Base-by-base conservation (phyloP, 495 filamentous ascomycete species). In the Aspergillus taichungensis region DNA sequence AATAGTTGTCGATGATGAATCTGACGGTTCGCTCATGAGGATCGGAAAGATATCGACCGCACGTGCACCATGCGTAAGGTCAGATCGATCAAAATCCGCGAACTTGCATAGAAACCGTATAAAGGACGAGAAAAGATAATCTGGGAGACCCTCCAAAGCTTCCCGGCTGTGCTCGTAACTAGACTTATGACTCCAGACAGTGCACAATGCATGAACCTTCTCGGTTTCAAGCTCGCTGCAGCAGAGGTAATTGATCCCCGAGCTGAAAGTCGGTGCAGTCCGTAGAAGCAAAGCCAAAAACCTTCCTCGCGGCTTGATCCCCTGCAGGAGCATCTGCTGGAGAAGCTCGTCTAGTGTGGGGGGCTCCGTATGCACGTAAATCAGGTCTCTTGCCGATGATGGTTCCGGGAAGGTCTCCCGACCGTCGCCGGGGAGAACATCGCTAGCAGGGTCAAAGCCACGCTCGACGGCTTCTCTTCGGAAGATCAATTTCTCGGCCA, bases 401-500 rank as follows among this genome's bases (percentile, higher is more conserved):
- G 80, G 77, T 40, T 76, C 71, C 1, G 76, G 61, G 31, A 70
- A 61, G 24, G 79, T 66, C 56, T 85, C 82, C 42, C 59, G 69
- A 3, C 66, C 71, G 57, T 87, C 83, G 2, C 83, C 83, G 1
- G 83, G 74, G 8, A 83, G 51, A 41, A 65, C 47, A 13, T 52
- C 41, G 35, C 57, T 59, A 33, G 29, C 45, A 8, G 56, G 40
- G 40, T 63, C 47, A 30, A 52, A 53, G 8, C 43, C 27, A 37
- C 28, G 52, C 49, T 59, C 38, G 28, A 50, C 33, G 39, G 57
- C 40, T 51, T 64, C 55, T 56, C 61, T 49, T 42, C 66, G 51
- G 13, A 67, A 69, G 10, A 78, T 56, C 6, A 85, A 49, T 47
- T 83, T 85, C 46, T 74, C 68, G 28, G 78, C 73, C 71, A 86